Percentiles rank a stretch among this genome's conserved stretches.
Evolutionary conservation across 352 stramenopile genomes (phyloP).

Genomic region (Pythium phragmiticola): DNA sequence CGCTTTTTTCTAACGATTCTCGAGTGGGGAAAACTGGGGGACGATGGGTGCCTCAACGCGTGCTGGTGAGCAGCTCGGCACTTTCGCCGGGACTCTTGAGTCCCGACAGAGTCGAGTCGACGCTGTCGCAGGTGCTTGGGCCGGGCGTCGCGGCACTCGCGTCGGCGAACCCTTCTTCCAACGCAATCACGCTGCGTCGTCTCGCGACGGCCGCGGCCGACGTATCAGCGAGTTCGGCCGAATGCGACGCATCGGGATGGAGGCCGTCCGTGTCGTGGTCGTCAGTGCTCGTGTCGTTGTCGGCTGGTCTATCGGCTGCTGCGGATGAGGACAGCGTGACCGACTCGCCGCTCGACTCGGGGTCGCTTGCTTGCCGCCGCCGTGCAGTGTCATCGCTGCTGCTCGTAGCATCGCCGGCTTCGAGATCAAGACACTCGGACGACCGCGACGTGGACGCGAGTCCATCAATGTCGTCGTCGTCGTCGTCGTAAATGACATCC

Average conservation of each 20-base stretch:
- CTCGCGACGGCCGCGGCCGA: conserved; percentile 15
- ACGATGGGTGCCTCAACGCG: neutral
- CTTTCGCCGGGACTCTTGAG: conserved; percentile 24
- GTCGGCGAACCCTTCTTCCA: conserved; percentile 16
- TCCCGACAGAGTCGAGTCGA: conserved; percentile 10
- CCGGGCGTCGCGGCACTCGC: neutral
- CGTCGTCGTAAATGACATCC: conserved; percentile 2
- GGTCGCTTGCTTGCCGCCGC: neutral
- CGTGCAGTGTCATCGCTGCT: neutral
- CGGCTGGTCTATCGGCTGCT: neutral
- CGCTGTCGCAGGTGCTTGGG: neutral
- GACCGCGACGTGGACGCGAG: conserved; percentile 23
- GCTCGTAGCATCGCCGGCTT: conserved; percentile 8
- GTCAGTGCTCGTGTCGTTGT: neutral
- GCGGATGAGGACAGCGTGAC: neutral
- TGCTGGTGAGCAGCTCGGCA: conserved; percentile 15
- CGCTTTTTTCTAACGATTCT: neutral
- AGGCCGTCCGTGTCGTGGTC: neutral
- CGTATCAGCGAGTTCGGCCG: neutral
- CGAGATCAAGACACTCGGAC: conserved; percentile 23
- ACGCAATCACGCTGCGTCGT: conserved; percentile 22
- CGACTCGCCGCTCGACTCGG: neutral
- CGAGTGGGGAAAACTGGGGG: too few relatives aligned
- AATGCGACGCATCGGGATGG: conserved; percentile 1
- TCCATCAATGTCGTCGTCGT: conserved; percentile 7